Percentiles rank a stretch among this genome's conserved stretches.
Conservation (phyloP, 208 protist genomes). For the Acanthamoeba culbertsoni region DNA sequence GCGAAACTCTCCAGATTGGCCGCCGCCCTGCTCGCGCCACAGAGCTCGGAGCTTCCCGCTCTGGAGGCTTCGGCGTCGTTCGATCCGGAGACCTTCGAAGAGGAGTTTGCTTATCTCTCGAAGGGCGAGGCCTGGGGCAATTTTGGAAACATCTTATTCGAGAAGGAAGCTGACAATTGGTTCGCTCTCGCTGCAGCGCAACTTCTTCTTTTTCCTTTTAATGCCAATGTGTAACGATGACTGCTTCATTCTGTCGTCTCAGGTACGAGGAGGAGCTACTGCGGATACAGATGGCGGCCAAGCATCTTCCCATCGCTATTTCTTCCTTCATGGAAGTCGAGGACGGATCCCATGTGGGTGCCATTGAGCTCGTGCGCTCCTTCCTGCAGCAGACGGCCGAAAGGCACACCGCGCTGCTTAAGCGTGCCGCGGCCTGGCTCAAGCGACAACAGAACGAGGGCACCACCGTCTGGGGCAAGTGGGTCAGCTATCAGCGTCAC, state of each 20-base stretch:
- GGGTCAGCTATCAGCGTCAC: background rate
- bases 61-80: background rate
- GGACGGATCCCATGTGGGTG: background rate
- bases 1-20: background rate
- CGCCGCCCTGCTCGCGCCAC: background rate
- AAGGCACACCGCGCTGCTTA: background rate
- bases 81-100: background rate
- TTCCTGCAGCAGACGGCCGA: background rate
- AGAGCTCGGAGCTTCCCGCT: background rate
- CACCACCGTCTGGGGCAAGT: constrained; percentile 19
- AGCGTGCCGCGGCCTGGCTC: background rate
- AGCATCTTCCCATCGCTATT: constrained; percentile 29
- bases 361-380: background rate
- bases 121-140: background rate
- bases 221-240: too few relatives aligned
- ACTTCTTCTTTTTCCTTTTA: background rate
- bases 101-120: background rate
- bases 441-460: background rate
- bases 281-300: constrained; percentile 14
- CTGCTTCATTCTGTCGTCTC: too few relatives aligned
- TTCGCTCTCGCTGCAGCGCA: background rate
- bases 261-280: constrained; percentile 47
- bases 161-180: constrained; percentile 53
- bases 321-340: background rate
- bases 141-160: constrained; percentile 6